These are phyloP conservation scores for Suillus weaverae DNA, from an alignment of 768 basidiomycete genomes.

Conservation along the genomic window DNA sequence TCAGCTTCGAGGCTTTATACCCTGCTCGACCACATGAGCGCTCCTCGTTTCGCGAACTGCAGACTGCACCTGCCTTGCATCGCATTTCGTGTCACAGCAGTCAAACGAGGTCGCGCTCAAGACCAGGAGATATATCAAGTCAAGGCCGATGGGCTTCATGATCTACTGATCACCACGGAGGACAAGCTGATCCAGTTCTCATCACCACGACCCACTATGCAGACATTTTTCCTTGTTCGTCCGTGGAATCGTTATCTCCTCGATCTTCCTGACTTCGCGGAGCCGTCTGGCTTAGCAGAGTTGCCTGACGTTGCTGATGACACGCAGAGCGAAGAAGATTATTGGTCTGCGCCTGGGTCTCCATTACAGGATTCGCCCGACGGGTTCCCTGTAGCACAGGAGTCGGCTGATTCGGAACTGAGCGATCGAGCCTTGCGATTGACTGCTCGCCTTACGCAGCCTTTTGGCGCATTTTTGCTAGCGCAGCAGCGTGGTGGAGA, in stretches of 20 bases:
- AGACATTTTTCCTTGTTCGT: neutral
- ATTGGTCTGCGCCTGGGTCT: neutral
- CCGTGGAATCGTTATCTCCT: neutral
- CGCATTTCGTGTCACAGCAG: neutral
- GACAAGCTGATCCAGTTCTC: neutral
- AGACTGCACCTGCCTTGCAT: neutral
- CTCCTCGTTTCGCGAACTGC: neutral
- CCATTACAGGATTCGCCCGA: neutral
- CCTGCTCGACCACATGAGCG: neutral
- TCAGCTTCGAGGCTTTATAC: neutral
- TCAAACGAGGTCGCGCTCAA: neutral
- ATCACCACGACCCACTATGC: neutral
- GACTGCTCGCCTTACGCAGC: too few relatives aligned
- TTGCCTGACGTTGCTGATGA: neutral
- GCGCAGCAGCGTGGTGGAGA: too few relatives aligned
- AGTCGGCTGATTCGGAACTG: too few relatives aligned
- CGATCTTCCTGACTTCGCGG: neutral
- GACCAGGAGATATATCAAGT: neutral
- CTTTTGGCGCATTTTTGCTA: too few relatives aligned
- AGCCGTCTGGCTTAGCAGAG: too few relatives aligned
- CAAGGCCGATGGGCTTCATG: neutral
- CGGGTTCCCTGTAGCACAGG: neutral
- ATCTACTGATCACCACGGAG: neutral
- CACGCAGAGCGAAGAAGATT: neutral
- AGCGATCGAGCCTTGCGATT: too few relatives aligned